phyloP scores from a whole-genome alignment of 345 rosid genomes.

The Linum lewisii region DNA sequence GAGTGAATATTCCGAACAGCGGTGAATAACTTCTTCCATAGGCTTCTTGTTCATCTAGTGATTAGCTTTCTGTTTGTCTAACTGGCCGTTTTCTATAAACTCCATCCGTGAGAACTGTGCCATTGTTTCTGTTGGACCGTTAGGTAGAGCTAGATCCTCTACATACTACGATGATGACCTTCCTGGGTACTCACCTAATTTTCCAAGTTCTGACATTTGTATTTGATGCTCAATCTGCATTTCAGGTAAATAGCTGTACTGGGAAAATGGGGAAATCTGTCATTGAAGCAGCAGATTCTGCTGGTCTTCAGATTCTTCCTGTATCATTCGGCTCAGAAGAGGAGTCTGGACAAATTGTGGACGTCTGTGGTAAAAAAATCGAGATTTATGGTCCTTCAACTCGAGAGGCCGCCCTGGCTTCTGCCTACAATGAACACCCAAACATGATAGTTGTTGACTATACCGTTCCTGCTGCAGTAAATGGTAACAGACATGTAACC shows the following conservation, averaged over 20 bases:
- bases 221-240: background rate
- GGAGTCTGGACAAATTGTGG: constrained; percentile 52
- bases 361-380: constrained; percentile 64
- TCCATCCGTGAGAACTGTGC: too few relatives aligned
- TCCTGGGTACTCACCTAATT: background rate
- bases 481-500: constrained; percentile 34
- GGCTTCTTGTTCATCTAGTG: too few relatives aligned
- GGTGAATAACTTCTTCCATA: too few relatives aligned
- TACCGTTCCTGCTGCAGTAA: constrained; percentile 76
- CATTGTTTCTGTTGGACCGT: too few relatives aligned
- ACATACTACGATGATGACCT: background rate
- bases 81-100: too few relatives aligned
- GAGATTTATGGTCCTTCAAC: constrained; percentile 62
- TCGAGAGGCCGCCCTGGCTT: constrained; percentile 58
- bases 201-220: background rate
- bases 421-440: constrained; percentile 48
- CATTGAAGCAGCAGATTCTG: constrained; percentile 74
- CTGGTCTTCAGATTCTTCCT: constrained; percentile 71
- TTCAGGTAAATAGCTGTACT: constrained; percentile 75
- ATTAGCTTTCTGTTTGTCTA: too few relatives aligned
- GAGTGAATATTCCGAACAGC: background rate
- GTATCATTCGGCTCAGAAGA: constrained; percentile 58
- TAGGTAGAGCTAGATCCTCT: background rate
- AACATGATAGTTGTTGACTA: constrained; percentile 75
- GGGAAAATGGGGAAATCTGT: constrained; percentile 94